Evolutionary conservation across 2,329 filamentous ascomycete species (phyloP).

Genomic region (Fusarium cyanostomum): DNA sequence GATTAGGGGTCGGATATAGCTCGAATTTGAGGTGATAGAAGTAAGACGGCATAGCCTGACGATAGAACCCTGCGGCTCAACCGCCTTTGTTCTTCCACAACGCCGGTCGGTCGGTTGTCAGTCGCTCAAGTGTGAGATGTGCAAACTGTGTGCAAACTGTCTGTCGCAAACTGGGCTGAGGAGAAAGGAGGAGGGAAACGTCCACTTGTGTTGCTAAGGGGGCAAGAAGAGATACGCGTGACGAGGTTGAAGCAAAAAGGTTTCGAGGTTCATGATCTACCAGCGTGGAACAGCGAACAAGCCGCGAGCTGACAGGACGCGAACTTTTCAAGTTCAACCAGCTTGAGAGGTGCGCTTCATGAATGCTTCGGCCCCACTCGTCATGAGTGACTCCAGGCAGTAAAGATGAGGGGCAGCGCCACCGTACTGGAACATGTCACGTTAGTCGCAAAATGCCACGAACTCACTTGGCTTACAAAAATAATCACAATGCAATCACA

Average conservation of each 20-base stretch:
- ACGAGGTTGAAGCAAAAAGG: neutral
- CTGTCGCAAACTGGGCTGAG: neutral
- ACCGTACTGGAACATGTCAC: constrained; percentile 15
- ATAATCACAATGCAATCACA: neutral
- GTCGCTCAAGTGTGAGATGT: constrained; percentile 1
- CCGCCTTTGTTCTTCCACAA: neutral
- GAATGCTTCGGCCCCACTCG: constrained; percentile 23
- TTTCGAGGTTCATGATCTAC: constrained; percentile 32
- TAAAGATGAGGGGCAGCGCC: constrained; percentile 18
- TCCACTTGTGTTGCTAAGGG: constrained; percentile 24
- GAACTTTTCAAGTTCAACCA: constrained; percentile 13
- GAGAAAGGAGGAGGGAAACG: neutral
- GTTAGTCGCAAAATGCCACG: neutral
- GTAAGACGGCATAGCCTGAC: constrained; percentile 65
- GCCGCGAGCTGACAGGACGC: neutral
- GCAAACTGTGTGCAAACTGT: neutral
- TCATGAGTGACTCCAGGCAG: constrained; percentile 17
- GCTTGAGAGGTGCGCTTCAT: constrained; percentile 17
- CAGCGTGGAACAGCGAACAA: neutral
- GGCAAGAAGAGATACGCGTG: constrained; percentile 31
- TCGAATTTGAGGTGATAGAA: constrained; percentile 75
- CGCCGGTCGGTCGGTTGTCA: neutral
- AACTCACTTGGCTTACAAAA: neutral
- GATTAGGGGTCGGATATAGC: constrained; percentile 62
- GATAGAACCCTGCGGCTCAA: neutral